Conservation (phyloP, 2,329 filamentous ascomycete genomes). For the Ilyonectria destructans region DNA sequence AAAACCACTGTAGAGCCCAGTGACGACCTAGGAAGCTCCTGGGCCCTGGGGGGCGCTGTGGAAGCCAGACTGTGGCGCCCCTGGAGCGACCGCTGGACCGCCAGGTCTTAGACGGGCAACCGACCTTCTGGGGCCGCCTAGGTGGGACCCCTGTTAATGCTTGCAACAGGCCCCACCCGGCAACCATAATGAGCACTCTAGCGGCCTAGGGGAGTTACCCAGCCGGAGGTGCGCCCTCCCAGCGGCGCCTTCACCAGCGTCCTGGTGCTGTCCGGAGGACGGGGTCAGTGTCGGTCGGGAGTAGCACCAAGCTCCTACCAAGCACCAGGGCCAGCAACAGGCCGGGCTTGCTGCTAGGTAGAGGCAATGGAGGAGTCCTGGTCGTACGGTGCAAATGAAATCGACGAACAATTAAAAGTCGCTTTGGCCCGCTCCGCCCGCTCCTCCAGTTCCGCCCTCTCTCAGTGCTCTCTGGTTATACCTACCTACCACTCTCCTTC, state of each 20-base stretch:
- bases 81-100: slow-evolving; percentile 12
- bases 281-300: slow-evolving; percentile 25
- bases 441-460: slow-evolving; percentile 37
- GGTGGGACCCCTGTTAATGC: slow-evolving; percentile 10
- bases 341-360: slow-evolving; percentile 40
- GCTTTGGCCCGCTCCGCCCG: slow-evolving; percentile 41
- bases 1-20: slow-evolving; percentile 7
- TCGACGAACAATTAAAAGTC: slow-evolving; percentile 46
- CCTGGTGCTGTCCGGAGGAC: slow-evolving; percentile 9
- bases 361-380: slow-evolving; percentile 42
- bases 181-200: slow-evolving; percentile 17
- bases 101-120: slow-evolving; percentile 11
- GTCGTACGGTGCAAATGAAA: slow-evolving; percentile 51
- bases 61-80: slow-evolving; percentile 16
- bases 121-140: slow-evolving; percentile 18
- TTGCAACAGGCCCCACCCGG: slow-evolving; percentile 19
- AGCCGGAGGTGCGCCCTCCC: not conserved
- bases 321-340: slow-evolving; percentile 39
- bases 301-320: slow-evolving; percentile 41
- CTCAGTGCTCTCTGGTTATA: slow-evolving; percentile 23
- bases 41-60: slow-evolving; percentile 1
- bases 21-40: slow-evolving; percentile 12
- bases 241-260: not conserved
- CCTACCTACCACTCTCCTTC: slow-evolving; percentile 26
- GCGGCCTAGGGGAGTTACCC: slow-evolving; percentile 11